These are phyloP conservation scores for Pyrenophora tritici-repentis DNA, from an alignment of 2,329 filamentous ascomycete species.

Conservation along the genomic window DNA sequence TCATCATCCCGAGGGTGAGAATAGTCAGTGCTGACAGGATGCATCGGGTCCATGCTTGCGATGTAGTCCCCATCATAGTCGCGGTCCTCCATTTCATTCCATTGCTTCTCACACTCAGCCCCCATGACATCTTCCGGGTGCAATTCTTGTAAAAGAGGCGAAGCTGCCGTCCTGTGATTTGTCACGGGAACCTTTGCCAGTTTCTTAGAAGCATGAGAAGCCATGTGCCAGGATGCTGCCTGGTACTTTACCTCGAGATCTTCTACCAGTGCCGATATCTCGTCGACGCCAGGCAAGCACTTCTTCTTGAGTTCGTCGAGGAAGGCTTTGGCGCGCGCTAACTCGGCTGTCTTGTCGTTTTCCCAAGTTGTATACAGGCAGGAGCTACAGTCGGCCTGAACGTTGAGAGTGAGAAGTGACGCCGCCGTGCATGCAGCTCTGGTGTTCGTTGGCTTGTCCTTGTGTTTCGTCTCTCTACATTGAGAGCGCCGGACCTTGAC, in stretches of 20 bases:
- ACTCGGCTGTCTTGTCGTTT: constrained; percentile 17
- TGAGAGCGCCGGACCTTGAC: constrained; percentile 34
- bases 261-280: constrained; percentile 14
- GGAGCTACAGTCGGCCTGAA: constrained; percentile 22
- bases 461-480: constrained; percentile 43
- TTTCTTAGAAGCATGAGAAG: constrained; percentile 11
- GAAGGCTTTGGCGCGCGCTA: constrained; percentile 22
- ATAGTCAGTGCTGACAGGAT: constrained; percentile 27
- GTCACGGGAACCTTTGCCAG: constrained; percentile 11
- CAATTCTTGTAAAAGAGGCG: constrained; percentile 25
- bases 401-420: constrained; percentile 27
- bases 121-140: constrained; percentile 23
- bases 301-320: constrained; percentile 5
- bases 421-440: constrained; percentile 35
- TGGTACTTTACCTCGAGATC: constrained; percentile 18
- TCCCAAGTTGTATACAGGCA: constrained; percentile 32
- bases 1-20: constrained; percentile 14
- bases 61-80: constrained; percentile 27
- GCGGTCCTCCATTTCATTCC: constrained; percentile 9
- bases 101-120: background rate
- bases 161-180: background rate
- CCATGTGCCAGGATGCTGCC: constrained; percentile 19
- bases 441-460: constrained; percentile 10
- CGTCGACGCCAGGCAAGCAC: constrained; percentile 1
- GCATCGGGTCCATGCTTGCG: constrained; percentile 30